These are phyloP conservation scores for Huntiella bhutanensis DNA, from an alignment of 2,329 filamentous ascomycete species.

Conservation along the genomic window DNA sequence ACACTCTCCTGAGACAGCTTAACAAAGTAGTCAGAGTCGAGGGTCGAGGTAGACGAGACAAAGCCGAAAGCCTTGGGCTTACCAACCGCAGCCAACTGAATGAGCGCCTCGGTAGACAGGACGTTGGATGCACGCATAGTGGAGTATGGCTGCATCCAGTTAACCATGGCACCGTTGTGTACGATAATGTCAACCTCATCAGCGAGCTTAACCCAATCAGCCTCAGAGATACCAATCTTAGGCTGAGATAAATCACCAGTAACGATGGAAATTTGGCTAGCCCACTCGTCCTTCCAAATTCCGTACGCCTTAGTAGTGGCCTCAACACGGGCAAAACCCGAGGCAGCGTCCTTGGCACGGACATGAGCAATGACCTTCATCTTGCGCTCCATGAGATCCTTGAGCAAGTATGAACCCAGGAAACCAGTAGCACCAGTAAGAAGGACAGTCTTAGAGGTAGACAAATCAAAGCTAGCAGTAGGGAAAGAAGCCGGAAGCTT, in stretches of 20 bases:
- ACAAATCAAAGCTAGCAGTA: constrained; percentile 15
- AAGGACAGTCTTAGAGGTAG: constrained; percentile 41
- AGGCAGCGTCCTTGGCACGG: constrained; percentile 42
- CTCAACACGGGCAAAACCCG: constrained; percentile 44
- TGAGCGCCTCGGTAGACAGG: constrained; percentile 54
- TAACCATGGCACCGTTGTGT: constrained; percentile 65
- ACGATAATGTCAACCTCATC: constrained; percentile 53
- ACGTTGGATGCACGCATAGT: constrained; percentile 60
- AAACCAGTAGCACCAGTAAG: constrained; percentile 83
- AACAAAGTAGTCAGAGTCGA: constrained; percentile 70
- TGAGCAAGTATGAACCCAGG: constrained; percentile 61
- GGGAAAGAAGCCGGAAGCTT: constrained; percentile 26
- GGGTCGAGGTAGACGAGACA: constrained; percentile 61
- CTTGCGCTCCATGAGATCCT: constrained; percentile 48
- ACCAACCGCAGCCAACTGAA: constrained; percentile 57
- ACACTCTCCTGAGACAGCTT: constrained; percentile 46
- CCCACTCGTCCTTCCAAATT: constrained; percentile 57
- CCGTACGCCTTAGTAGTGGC: constrained; percentile 57
- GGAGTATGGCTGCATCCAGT: constrained; percentile 68
- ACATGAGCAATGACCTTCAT: constrained; percentile 56
- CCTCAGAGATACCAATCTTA: constrained; percentile 50
- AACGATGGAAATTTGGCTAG: constrained; percentile 43
- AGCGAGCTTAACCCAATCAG: constrained; percentile 44
- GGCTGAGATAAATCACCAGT: constrained; percentile 56
- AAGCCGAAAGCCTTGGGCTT: constrained; percentile 68